Evolutionary conservation across 306 rosid species (phyloP), one percentile per base, ranked within the genome.

Genomic region (Castanea sativa): DNA sequence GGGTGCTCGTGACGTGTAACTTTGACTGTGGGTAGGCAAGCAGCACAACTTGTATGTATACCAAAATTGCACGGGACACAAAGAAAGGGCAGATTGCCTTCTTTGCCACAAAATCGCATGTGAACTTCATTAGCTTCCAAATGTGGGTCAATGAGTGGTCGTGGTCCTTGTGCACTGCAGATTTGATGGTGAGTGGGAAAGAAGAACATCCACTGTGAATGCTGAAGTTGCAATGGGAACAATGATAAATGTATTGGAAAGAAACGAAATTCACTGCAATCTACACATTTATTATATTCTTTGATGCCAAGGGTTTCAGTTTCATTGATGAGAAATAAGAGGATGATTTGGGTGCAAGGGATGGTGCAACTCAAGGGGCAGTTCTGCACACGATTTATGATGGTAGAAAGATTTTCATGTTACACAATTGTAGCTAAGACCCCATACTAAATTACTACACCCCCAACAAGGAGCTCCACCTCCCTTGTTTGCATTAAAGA

Each of bases 261-360:
- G 43, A 38, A 38, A 38, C 2, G 43, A 38, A 38, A 38, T 38
- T 38, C 43, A 38, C 7, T 38, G 43, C 2, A 38, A 0, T 38
- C 43, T 7, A 38, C 0, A 2, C 43, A 38, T 38, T 38, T 38
- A 38, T 38, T 6, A 7, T 38, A 38, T 38, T 7, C 1, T 38
- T 38, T 0, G 2, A 0, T 0, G 43, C 2, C 10, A 6, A 6
- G 2, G 1, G 2, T 38, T 30, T 0, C 3, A 0, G 0, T 4
- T 3, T 30, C 4, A 0, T 0, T 0, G 15, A 1, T 4, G 15
- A 61, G 38, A n/a, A 61, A 38, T 7, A 38, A 38, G 43, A 7
- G 43, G 43, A 38, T 38, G 43, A 38, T 38, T 38, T 38, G 43
- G 43, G 43, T 38, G 43, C 2, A 38, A 38, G 11, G 43, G 43